phyloP scores from a whole-genome alignment of 352 stramenopile species.

The Plasmopara halstedii region DNA sequence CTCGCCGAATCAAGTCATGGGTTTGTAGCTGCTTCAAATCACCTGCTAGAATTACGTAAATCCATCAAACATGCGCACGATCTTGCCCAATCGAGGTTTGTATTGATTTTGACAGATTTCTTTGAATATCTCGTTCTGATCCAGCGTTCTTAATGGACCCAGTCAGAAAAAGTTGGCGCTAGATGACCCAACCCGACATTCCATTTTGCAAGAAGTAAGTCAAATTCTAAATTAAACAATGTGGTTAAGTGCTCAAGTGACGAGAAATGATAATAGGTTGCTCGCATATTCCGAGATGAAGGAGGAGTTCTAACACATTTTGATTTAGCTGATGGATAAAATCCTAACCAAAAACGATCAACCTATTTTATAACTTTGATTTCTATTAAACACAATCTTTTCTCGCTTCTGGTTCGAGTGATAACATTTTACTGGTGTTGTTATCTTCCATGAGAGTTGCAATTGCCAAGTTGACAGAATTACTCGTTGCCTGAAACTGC shows the following conservation, averaged over 20 bases:
- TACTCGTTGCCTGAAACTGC: slow-evolving; percentile 85
- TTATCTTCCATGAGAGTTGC: slow-evolving; percentile 62
- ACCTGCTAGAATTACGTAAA: slow-evolving; percentile 12
- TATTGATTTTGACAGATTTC: too few relatives aligned
- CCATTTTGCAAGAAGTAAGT: slow-evolving; percentile 19
- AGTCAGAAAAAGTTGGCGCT: slow-evolving; percentile 21
- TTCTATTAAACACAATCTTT: too few relatives aligned
- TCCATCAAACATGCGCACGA: slow-evolving; percentile 15
- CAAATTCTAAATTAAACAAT: background rate
- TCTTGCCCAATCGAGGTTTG: slow-evolving; percentile 16
- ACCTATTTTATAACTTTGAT: too few relatives aligned
- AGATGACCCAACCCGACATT: slow-evolving; percentile 18
- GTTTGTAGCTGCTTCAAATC: slow-evolving; percentile 10
- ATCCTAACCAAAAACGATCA: too few relatives aligned
- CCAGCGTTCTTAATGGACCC: background rate
- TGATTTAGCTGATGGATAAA: slow-evolving; percentile 5
- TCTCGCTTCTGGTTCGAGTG: too few relatives aligned
- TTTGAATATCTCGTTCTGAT: too few relatives aligned
- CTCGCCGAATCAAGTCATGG: slow-evolving; percentile 10
- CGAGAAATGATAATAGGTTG: slow-evolving; percentile 10
- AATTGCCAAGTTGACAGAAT: slow-evolving; percentile 55
- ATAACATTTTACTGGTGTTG: slow-evolving; percentile 22
- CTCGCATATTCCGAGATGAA: slow-evolving; percentile 32
- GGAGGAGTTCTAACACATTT: slow-evolving; percentile 6
- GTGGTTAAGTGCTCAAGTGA: background rate